Conservation (phyloP, 2,329 filamentous ascomycete genomes). For the Fusarium domesticum region DNA sequence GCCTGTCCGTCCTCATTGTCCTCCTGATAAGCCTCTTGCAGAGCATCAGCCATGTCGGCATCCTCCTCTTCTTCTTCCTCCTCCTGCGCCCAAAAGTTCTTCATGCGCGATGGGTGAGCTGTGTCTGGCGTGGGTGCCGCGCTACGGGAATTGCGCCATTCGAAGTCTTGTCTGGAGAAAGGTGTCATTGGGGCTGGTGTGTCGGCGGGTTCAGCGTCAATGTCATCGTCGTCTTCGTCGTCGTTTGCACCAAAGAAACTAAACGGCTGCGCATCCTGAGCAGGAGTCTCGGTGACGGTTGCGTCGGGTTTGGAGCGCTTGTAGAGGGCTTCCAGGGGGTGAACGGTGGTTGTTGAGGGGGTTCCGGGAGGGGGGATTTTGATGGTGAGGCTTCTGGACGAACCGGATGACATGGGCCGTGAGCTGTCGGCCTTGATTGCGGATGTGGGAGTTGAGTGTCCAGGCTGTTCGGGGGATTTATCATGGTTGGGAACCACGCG, state of each 20-base stretch:
- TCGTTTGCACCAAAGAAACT: constrained; percentile 68
- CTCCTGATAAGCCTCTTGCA: constrained; percentile 28
- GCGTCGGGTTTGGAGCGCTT: constrained; percentile 60
- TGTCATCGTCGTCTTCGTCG: constrained; percentile 44
- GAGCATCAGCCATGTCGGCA: constrained; percentile 32
- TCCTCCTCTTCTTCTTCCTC: constrained; percentile 38
- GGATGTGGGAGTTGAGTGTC: constrained; percentile 22
- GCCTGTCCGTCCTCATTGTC: constrained; percentile 29
- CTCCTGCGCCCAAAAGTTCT: constrained; percentile 54
- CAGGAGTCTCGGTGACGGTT: constrained; percentile 32
- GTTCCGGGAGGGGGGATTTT: constrained; percentile 50
- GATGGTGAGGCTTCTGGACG: constrained; percentile 51
- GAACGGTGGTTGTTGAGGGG: constrained; percentile 54
- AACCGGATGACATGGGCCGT: constrained; percentile 50
- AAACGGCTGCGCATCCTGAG: constrained; percentile 58
- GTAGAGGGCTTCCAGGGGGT: constrained; percentile 90
- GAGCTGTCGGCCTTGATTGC: constrained; percentile 31
- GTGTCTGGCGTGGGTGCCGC: constrained; percentile 95
- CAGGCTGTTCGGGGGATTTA: constrained; percentile 6
- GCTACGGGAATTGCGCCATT: constrained; percentile 72
- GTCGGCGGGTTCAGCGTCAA: constrained; percentile 29
- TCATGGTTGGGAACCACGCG: constrained; percentile 12
- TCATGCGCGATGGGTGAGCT: constrained; percentile 66
- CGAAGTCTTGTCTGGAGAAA: constrained; percentile 74
- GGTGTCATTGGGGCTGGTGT: constrained; percentile 69